Conservation (phyloP, 345 rosid genomes). For the Dipteronia sinensis region DNA sequence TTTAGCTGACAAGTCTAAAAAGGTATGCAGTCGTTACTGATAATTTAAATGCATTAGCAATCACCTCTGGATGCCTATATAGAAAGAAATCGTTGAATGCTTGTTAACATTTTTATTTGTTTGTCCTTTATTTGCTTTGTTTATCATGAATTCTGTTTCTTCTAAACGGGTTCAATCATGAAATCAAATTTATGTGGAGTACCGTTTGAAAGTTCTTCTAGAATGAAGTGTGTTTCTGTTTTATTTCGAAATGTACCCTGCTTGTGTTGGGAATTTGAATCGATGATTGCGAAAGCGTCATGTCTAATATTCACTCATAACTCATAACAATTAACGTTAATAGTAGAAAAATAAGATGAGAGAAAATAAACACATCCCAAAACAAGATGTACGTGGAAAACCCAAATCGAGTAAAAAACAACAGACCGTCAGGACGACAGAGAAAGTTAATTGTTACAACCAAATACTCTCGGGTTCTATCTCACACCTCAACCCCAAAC, state of each 20-base stretch:
- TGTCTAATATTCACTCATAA: no score
- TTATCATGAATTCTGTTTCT: neutral
- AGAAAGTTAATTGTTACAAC: no score
- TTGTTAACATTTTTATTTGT: neutral
- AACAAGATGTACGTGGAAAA: no score
- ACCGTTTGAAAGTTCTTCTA: neutral
- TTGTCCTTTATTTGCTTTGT: neutral
- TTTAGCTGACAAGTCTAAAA: constrained; percentile 53
- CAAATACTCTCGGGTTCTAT: no score
- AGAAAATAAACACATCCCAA: no score
- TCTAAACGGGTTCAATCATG: neutral
- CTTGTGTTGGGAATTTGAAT: no score
- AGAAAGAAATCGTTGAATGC: neutral
- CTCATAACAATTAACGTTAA: no score
- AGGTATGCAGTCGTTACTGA: constrained; percentile 38
- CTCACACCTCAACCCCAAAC: no score
- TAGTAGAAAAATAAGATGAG: no score
- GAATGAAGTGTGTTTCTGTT: neutral
- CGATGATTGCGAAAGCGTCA: no score
- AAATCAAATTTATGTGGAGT: neutral
- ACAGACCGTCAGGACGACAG: no score
- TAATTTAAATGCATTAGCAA: neutral
- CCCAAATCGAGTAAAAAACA: no score
- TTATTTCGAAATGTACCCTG: neutral
- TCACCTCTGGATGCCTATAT: neutral